Base-by-base conservation (phyloP, 208 protist genomes). In the Plasmodiophora brassicae region DNA sequence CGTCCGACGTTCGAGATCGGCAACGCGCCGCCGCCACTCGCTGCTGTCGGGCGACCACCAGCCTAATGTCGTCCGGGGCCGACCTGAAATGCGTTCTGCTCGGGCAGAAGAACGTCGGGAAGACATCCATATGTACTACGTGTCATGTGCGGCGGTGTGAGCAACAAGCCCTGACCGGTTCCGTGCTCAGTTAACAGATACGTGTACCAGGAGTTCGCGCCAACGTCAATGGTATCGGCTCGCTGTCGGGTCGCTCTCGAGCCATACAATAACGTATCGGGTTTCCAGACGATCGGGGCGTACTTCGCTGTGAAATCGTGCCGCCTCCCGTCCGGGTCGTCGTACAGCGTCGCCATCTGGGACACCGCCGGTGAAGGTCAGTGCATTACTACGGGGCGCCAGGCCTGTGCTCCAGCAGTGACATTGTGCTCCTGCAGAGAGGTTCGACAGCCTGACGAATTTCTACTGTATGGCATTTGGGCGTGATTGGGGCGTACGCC, bases 31-130 rank as follows among this genome's bases (percentile, higher is more conserved):
- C n/a, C n/a, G n/a, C n/a, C n/a, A n/a, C n/a, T n/a, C n/a, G n/a
- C n/a, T n/a, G n/a, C n/a, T n/a, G n/a, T n/a, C n/a, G n/a, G n/a
- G n/a, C n/a, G n/a, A n/a, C n/a, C n/a, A n/a, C n/a, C n/a, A n/a
- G n/a, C n/a, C n/a, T n/a, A n/a, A 78, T 78, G 65, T 78, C 65
- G n/a, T 78, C 65, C n/a, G 65, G 65, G 32, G 65, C 65, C 65
- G 65, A 78, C n/a, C n/a, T 78, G n/a, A 78, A 78, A 78, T 78
- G 65, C n/a, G 65, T 78, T 5, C n/a, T 78, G 5, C 65, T 78
- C 5, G 65, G 65, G 14, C 65, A 78, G 65, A 78, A 78, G 41
- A 78, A 78, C n/a, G 65, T 78, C n/a, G 65, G 65, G 32, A 78
- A 78, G 41, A 78, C 65, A n/a, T 78, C 65, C 10, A 78, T 78